A percentile compares a stretch with the other conserved stretches of the same genome.
These are phyloP conservation scores for Fusarium chuoi DNA, from an alignment of 2,329 filamentous ascomycete genomes.

Conservation along the genomic window DNA sequence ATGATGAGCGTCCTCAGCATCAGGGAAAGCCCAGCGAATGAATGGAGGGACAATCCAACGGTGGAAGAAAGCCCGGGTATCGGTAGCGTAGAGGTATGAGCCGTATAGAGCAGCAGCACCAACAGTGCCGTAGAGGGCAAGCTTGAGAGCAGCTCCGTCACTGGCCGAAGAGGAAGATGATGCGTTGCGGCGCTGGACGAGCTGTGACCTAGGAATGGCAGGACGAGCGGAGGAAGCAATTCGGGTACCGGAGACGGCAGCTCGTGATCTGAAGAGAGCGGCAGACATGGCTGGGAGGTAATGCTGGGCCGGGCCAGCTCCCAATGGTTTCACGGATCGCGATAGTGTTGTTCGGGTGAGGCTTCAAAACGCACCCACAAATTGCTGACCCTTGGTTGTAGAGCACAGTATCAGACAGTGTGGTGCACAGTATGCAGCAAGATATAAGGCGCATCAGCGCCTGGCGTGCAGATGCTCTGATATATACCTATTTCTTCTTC, in stretches of 20 bases:
- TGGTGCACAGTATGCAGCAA: slow-evolving; percentile 20
- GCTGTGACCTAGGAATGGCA: slow-evolving; percentile 29
- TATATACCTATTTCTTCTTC: neutral
- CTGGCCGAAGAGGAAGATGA: slow-evolving; percentile 50
- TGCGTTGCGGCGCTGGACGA: slow-evolving; percentile 45
- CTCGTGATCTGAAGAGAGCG: slow-evolving; percentile 41
- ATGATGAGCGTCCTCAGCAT: slow-evolving; percentile 94
- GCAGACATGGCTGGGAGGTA: slow-evolving; percentile 42
- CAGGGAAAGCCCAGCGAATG: slow-evolving; percentile 73
- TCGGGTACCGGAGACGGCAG: slow-evolving; percentile 32
- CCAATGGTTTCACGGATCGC: slow-evolving; percentile 44
- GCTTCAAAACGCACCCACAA: slow-evolving; percentile 40
- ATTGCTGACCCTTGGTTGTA: slow-evolving; percentile 37
- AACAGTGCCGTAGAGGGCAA: slow-evolving; percentile 53
- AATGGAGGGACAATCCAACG: slow-evolving; percentile 73
- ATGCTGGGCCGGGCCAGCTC: slow-evolving; percentile 45
- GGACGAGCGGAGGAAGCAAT: slow-evolving; percentile 33
- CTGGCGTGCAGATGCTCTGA: neutral
- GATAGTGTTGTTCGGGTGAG: slow-evolving; percentile 40
- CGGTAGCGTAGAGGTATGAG: slow-evolving; percentile 76
- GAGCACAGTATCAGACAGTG: slow-evolving; percentile 38
- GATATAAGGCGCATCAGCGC: neutral
- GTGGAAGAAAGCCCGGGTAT: slow-evolving; percentile 77
- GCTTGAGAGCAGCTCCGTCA: slow-evolving; percentile 47
- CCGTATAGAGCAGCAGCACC: slow-evolving; percentile 56